Base-by-base conservation (phyloP, 805 yeast species). In the Pichia paraexigua region DNA sequence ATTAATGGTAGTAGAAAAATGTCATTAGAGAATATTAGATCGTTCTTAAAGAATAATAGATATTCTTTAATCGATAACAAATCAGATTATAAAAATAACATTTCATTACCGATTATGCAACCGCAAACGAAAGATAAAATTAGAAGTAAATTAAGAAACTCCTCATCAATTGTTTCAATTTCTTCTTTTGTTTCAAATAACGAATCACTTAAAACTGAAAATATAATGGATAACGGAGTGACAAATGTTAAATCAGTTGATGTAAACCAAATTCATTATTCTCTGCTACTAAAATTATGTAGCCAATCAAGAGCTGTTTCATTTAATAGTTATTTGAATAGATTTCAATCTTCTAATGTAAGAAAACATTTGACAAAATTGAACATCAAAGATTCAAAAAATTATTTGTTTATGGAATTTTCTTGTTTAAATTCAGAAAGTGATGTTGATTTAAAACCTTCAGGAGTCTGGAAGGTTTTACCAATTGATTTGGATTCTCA, bases 71-170 rank as follows among this genome's bases (percentile, higher is more conserved):
- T 50, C 53, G 67, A 22, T 50, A 59, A 41, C 54, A 28, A 46
- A 28, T 41, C 42, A 22, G 50, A 52, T 18, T 55, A 52, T 40
- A 53, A 69, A 51, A 59, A 68, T 9, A 71, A 69, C 66, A 82
- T 82, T 17, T 81, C 87, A 5, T 64, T 79, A 51, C 88, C 87
- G 1, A 71, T 76, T 5, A 82, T 84, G 8, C 79, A 76, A 51
- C 76, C 75, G 40, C 73, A 72, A 13, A 76, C 85, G 17, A 71
- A 80, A 37, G 80, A 75, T 53, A 81, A 79, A 54, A 67, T 82
- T 48, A 72, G 74, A 56, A 71, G 73, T 52, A 82, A 78, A 57
- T 65, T 82, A 45, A 72, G 73, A 56, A 78, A 76, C 50, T 74
- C 79, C 28, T 67, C 76, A 2, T 76, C 82, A 5, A 61, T 78